phyloP scores from a whole-genome alignment of 495 filamentous ascomycete genomes.

The Penicillium samsonianum region DNA sequence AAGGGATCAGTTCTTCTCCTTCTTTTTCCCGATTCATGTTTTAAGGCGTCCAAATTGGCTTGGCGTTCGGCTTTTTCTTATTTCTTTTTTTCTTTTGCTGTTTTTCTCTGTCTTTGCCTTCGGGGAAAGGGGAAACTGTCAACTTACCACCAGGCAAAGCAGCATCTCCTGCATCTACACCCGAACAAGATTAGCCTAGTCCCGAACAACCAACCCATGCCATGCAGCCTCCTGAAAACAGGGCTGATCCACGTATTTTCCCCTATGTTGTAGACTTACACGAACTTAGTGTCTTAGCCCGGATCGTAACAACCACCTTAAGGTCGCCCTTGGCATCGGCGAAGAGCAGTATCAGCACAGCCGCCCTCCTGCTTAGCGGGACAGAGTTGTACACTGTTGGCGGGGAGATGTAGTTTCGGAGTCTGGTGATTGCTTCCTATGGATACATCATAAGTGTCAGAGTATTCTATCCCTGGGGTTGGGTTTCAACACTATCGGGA shows the following conservation, averaged over 20 bases:
- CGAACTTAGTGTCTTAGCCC: constrained; percentile 69
- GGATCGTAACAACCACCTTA: constrained; percentile 82
- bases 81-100: neutral
- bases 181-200: constrained; percentile 14
- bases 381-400: constrained; percentile 62
- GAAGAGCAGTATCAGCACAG: constrained; percentile 83
- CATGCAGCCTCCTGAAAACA: constrained; percentile 10
- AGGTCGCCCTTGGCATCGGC: constrained; percentile 76
- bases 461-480: neutral
- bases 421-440: constrained; percentile 74
- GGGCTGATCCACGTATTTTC: neutral
- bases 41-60: neutral
- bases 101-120: constrained; percentile 2
- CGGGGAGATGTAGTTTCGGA: constrained; percentile 68
- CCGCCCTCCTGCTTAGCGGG: constrained; percentile 72
- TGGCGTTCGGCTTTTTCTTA: neutral
- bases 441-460: constrained; percentile 12
- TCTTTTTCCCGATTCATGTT: neutral
- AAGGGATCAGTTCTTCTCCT: constrained; percentile 2
- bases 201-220: constrained; percentile 19
- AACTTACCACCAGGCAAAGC: constrained; percentile 81
- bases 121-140: no score
- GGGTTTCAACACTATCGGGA: constrained; percentile 12
- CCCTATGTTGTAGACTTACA: constrained; percentile 38
- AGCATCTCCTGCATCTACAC: constrained; percentile 68